Evolutionary conservation across 225 moss, liverwort and hornwort species (phyloP), one percentile per base, ranked within the genome.

Genomic region (Polytrichum formosum): DNA sequence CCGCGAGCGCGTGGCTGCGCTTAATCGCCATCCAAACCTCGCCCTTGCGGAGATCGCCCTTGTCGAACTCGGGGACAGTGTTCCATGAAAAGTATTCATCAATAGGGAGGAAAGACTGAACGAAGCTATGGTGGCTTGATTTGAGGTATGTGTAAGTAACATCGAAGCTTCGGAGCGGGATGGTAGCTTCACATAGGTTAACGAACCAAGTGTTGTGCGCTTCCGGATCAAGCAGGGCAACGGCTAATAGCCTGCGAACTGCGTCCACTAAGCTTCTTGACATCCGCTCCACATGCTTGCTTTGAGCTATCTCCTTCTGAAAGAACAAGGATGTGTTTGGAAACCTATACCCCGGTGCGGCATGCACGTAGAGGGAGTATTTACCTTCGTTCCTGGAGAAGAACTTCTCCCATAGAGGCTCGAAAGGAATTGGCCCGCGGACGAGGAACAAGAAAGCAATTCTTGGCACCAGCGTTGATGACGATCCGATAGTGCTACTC

Each of bases 381-480:
- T 63, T 23, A 5, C 71, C 75, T 58, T 83, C 75, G 63, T 83
- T 75, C 4, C 65, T 75, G 55, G 69, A 70, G 53, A 86, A 53
- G 53, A 80, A 86, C 7, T 64, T 58, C 20, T 73, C 29, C 86
- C 86, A 86, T 10, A 80, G 68, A 8, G 73, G 64, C 67, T 82
- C 83, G 25, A 80, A 61, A 7, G 69, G 74, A 27, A 86, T 80
- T 0, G 66, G n/a, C 1, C 72, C 72, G n/a, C 56, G 68, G 23
- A 86, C 86, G 4, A 73, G 5, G 61, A 83, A 86, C 56, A 86
- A 77, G 73, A 86, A 86, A 9, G 86, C 86, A 20, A 86, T 71
- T 67, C 73, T 73, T 29, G 80, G 79, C 26, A 31, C 18, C 1
- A 18, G 25, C 5, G n/a, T 21, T 8, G 20, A 58, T 22, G 22